phyloP scores from a whole-genome alignment of 345 rosid species.

The Ceriops tagal region DNA sequence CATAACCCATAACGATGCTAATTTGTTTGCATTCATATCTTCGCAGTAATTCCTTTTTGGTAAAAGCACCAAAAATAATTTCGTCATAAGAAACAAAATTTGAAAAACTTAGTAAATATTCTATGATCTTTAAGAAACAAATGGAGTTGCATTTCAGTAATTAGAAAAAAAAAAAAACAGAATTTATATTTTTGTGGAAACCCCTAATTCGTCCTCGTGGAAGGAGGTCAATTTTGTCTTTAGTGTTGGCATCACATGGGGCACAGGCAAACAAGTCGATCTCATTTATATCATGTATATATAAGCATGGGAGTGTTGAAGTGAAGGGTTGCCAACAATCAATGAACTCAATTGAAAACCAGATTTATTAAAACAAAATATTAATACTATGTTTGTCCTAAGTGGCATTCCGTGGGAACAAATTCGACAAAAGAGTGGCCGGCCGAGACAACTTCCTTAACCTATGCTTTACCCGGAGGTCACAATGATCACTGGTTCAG shows the following conservation, averaged over 20 bases:
- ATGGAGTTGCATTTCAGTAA: background rate
- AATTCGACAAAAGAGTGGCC: conserved; percentile 58
- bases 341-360: conserved; percentile 20
- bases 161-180: no score
- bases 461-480: conserved; percentile 37
- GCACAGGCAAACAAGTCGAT: conserved; percentile 25
- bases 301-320: conserved; percentile 19
- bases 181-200: no score
- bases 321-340: conserved; percentile 39
- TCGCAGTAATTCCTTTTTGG: no score
- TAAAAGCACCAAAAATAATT: background rate
- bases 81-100: background rate
- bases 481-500: conserved; percentile 5
- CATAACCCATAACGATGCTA: background rate
- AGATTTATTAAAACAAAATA: conserved; percentile 3
- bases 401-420: conserved; percentile 22
- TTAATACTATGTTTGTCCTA: conserved; percentile 27
- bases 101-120: background rate
- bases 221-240: conserved; percentile 49
- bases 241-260: conserved; percentile 34
- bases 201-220: conserved; percentile 14
- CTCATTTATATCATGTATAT: background rate
- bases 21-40: background rate
- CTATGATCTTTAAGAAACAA: background rate
- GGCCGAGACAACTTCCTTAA: conserved; percentile 56